Conservation (phyloP, 352 stramenopile species). For the Phytophthora syringae region DNA sequence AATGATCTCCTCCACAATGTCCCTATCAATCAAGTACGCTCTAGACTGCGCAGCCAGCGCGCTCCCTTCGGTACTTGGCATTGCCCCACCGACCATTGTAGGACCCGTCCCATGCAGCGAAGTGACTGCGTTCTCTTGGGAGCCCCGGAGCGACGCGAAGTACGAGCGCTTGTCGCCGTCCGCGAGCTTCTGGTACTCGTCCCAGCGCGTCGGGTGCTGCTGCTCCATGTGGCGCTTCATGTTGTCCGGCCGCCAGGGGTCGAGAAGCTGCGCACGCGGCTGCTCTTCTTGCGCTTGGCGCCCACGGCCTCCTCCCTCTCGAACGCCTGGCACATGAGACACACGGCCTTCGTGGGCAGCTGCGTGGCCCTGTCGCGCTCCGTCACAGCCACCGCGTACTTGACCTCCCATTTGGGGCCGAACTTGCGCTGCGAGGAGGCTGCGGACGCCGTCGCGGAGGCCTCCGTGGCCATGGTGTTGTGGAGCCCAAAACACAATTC, state of each 20-base stretch:
- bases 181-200: slow-evolving; percentile 33
- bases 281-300: slow-evolving; percentile 45
- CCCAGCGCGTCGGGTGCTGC: slow-evolving; percentile 34
- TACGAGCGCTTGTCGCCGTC: slow-evolving; percentile 30
- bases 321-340: slow-evolving; percentile 39
- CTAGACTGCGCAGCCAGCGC: slow-evolving; percentile 20
- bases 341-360: slow-evolving; percentile 27
- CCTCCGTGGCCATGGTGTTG: not conserved
- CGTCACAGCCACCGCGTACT: slow-evolving; percentile 35
- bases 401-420: slow-evolving; percentile 32
- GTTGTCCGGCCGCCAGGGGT: slow-evolving; percentile 42
- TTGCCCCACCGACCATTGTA: slow-evolving; percentile 19
- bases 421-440: slow-evolving; percentile 28
- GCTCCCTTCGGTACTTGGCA: slow-evolving; percentile 12
- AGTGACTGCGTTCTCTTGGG: slow-evolving; percentile 6
- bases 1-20: slow-evolving; percentile 35
- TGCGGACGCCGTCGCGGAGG: not conserved
- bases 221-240: slow-evolving; percentile 46
- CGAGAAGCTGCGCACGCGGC: slow-evolving; percentile 34
- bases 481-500: too few species aligned
- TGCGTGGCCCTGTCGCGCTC: slow-evolving; percentile 28
- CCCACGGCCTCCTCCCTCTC: slow-evolving; percentile 31
- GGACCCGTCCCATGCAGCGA: not conserved
- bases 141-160: slow-evolving; percentile 7
- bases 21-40: slow-evolving; percentile 29